phyloP scores from a whole-genome alignment of 169 alveolate genomes.

The Plasmodium gaboni region DNA sequence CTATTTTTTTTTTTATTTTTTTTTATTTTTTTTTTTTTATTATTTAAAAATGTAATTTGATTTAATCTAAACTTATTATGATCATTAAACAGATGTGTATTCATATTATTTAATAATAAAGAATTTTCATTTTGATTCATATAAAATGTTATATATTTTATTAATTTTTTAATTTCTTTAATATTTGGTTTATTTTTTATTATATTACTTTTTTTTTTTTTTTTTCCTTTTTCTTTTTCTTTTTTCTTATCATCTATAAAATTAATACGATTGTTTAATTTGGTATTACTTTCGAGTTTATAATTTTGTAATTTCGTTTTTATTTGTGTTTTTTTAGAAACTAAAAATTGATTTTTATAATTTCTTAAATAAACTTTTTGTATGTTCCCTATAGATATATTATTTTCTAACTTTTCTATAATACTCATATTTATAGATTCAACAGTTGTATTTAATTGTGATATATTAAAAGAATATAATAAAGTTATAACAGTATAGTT shows the following conservation, averaged over 20 bases:
- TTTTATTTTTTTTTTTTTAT: too few relatives aligned
- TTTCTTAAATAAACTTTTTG: slow-evolving; percentile 4
- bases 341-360: neutral
- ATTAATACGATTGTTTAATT: neutral
- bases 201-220: neutral
- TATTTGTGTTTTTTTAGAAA: slow-evolving; percentile 3
- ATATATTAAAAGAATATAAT: slow-evolving; percentile 12
- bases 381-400: neutral
- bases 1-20: too few relatives aligned
- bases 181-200: too few relatives aligned
- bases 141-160: slow-evolving; percentile 9
- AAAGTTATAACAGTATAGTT: slow-evolving; percentile 18
- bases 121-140: neutral
- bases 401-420: slow-evolving; percentile 10
- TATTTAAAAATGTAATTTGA: too few relatives aligned
- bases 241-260: neutral
- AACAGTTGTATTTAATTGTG: slow-evolving; percentile 7
- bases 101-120: too few relatives aligned
- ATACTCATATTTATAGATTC: slow-evolving; percentile 26
- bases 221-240: slow-evolving; percentile 1
- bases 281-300: neutral
- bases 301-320: neutral
- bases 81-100: too few relatives aligned
- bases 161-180: slow-evolving; percentile 5
- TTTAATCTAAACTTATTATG: too few relatives aligned